phyloP scores from a whole-genome alignment of 768 basidiomycete genomes.

The Amanita rubescens region DNA sequence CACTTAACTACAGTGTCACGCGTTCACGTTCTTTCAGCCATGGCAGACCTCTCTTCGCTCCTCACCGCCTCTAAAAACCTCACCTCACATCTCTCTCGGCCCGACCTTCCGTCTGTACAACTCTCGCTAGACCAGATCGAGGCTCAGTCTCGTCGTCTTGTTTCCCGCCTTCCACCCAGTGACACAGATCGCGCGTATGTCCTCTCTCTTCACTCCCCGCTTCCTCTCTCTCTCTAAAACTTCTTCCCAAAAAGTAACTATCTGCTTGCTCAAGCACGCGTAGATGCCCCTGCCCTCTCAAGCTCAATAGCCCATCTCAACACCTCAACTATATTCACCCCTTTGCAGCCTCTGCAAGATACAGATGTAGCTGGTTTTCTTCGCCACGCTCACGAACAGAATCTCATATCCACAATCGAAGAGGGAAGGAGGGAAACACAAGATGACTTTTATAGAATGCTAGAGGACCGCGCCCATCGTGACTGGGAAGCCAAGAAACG shows the following conservation, averaged over 20 bases:
- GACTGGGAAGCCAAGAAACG: slow-evolving; percentile 93
- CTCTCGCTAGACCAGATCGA: slow-evolving; percentile 95
- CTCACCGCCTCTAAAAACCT: slow-evolving; percentile 65
- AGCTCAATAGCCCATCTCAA: slow-evolving; percentile 80
- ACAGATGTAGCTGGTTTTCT: slow-evolving; percentile 92
- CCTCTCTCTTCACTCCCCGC: neutral
- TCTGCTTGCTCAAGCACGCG: slow-evolving; percentile 86
- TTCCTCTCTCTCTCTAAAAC: slow-evolving; percentile 3
- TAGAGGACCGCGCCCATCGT: slow-evolving; percentile 65
- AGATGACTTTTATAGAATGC: slow-evolving; percentile 72
- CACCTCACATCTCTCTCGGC: slow-evolving; percentile 67
- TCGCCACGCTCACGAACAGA: slow-evolving; percentile 92
- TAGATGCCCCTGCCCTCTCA: slow-evolving; percentile 85
- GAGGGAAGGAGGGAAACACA: slow-evolving; percentile 82
- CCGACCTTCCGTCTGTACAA: slow-evolving; percentile 82
- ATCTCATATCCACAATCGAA: slow-evolving; percentile 89
- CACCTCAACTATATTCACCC: slow-evolving; percentile 75
- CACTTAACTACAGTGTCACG: neutral
- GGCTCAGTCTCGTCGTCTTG: slow-evolving; percentile 80
- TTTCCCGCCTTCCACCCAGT: slow-evolving; percentile 53
- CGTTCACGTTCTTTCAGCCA: neutral
- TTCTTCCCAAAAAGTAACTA: slow-evolving; percentile 58
- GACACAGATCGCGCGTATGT: slow-evolving; percentile 73
- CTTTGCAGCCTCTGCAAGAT: slow-evolving; percentile 88
- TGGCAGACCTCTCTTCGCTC: slow-evolving; percentile 55